phyloP scores from a whole-genome alignment of 139 green algal genomes.

The Chlorella sp. region DNA sequence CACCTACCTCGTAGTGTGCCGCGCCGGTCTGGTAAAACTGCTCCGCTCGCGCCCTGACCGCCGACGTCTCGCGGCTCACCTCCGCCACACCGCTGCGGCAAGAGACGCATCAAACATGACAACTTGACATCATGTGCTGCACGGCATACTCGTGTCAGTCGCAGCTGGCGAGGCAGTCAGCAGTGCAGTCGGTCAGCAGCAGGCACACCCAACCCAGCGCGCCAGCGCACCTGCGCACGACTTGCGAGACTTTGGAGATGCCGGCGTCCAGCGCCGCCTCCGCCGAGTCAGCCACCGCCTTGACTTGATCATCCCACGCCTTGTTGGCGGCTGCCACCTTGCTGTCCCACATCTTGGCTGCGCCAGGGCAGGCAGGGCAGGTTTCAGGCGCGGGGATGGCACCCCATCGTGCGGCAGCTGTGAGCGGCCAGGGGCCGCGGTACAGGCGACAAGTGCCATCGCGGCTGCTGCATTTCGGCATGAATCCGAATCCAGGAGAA shows the following conservation, averaged over 20 bases:
- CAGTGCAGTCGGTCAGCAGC: no score
- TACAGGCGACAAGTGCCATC: no score
- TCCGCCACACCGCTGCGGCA: neutral
- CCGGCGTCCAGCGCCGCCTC: slow-evolving; percentile 25
- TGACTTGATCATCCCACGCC: slow-evolving; percentile 11
- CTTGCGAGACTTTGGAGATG: neutral
- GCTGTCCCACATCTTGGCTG: slow-evolving; percentile 17
- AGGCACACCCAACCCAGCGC: no score
- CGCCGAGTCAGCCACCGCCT: neutral
- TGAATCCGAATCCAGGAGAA: no score
- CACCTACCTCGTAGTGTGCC: neutral
- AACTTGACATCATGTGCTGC: no score
- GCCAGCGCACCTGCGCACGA: no score
- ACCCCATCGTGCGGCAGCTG: neutral
- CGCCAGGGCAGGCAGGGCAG: neutral
- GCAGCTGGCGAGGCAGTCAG: no score
- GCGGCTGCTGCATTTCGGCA: no score
- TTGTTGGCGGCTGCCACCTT: neutral
- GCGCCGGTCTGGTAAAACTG: slow-evolving; percentile 26
- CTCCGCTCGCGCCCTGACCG: neutral
- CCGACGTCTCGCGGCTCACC: slow-evolving; percentile 11
- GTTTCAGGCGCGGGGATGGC: no score
- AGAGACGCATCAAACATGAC: slow-evolving; percentile 7
- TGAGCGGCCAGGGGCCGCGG: no score
- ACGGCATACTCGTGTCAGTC: no score